phyloP scores from a whole-genome alignment of 2,329 filamentous ascomycete genomes.

The Fusarium drepaniforme region DNA sequence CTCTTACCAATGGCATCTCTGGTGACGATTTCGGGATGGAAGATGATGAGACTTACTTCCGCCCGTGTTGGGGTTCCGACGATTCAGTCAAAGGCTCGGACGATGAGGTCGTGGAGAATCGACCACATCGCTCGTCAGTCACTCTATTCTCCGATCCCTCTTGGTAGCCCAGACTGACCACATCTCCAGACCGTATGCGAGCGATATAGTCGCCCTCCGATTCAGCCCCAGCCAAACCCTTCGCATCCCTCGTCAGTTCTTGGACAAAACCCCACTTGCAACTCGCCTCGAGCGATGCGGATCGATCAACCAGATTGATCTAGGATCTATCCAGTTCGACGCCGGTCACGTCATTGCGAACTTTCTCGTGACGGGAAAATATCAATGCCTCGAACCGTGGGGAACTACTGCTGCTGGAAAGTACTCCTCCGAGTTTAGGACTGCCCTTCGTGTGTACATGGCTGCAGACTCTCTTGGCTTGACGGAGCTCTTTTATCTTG shows the following conservation, averaged over 20 bases:
- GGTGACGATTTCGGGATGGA: not conserved
- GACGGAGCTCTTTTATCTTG: not conserved
- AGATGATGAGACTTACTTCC: not conserved
- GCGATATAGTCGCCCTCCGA: not conserved
- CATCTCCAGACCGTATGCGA: not conserved
- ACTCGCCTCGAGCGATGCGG: not conserved
- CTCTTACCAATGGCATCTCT: not conserved
- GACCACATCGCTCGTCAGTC: not conserved
- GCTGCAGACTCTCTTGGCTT: not conserved
- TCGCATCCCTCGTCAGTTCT: not conserved
- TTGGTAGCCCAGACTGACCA: not conserved
- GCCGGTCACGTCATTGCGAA: conserved; percentile 2
- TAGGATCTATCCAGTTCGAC: not conserved
- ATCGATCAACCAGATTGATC: not conserved
- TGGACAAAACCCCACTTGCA: not conserved
- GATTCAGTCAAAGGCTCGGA: not conserved
- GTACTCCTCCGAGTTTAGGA: not conserved
- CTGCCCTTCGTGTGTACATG: not conserved
- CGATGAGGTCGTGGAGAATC: not conserved
- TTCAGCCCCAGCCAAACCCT: not conserved
- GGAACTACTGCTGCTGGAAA: not conserved
- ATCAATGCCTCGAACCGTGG: not conserved
- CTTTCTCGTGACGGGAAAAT: not conserved
- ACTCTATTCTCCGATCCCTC: not conserved
- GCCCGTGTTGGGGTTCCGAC: not conserved